These are phyloP conservation scores for Dittrichia graveolens DNA, from an alignment of 129 eudicot species.

Conservation along the genomic window DNA sequence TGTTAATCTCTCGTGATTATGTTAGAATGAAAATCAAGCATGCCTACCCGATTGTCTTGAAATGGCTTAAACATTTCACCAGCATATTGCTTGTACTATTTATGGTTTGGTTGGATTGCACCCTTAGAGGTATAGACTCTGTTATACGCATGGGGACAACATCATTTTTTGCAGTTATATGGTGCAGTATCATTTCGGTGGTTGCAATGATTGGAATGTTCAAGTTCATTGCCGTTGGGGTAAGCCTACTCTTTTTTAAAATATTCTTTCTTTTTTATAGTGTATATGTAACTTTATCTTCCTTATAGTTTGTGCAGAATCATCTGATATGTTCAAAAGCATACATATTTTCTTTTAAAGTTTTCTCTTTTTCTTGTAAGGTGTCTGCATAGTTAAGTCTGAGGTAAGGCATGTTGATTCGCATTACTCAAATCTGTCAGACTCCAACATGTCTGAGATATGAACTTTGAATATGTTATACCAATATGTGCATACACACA, in stretches of 20 bases:
- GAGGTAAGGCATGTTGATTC: slow-evolving; percentile 4
- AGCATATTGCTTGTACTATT: slow-evolving; percentile 69
- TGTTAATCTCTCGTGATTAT: slow-evolving; percentile 50
- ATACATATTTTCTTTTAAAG: background rate
- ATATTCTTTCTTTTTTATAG: background rate
- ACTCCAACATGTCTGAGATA: background rate
- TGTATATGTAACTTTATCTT: slow-evolving; percentile 7
- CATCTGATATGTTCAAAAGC: background rate
- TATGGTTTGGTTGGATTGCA: slow-evolving; percentile 89
- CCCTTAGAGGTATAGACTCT: slow-evolving; percentile 87
- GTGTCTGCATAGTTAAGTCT: background rate
- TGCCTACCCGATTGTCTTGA: slow-evolving; percentile 71
- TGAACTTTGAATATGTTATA: slow-evolving; percentile 14
- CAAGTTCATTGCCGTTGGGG: slow-evolving; percentile 66
- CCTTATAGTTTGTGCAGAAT: slow-evolving; percentile 11
- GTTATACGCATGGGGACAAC: slow-evolving; percentile 91
- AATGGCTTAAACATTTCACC: slow-evolving; percentile 63
- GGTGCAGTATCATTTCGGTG: slow-evolving; percentile 78
- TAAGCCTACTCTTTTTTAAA: slow-evolving; percentile 41
- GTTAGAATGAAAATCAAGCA: slow-evolving; percentile 53
- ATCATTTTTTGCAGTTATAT: slow-evolving; percentile 68
- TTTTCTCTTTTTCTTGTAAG: slow-evolving; percentile 4
- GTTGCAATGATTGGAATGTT: slow-evolving; percentile 76
- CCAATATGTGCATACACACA: background rate
- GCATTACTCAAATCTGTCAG: background rate